Percentiles rank a stretch among this genome's conserved stretches.
These are phyloP conservation scores for Apiotrichum laibachii DNA, from an alignment of 1,284 basidiomycete species.

Conservation along the genomic window DNA sequence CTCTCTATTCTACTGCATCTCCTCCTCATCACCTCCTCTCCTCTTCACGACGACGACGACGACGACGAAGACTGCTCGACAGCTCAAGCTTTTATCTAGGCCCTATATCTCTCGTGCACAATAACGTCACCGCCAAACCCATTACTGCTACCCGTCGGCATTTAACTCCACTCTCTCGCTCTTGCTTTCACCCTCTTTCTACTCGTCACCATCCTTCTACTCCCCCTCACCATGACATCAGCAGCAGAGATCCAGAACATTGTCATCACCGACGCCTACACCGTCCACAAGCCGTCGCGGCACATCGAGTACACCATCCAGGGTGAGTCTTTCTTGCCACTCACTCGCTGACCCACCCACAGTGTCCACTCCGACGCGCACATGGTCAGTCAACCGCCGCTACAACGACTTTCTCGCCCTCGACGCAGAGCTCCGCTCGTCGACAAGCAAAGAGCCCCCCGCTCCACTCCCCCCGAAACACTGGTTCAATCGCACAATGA, in stretches of 20 bases:
- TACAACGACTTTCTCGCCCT: constrained; percentile 92
- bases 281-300: constrained; percentile 41
- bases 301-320: constrained; percentile 51
- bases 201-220: background rate
- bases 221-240: constrained; percentile 32
- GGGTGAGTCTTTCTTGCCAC: constrained; percentile 25
- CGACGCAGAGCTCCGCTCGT: constrained; percentile 72
- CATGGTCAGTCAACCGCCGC: constrained; percentile 88
- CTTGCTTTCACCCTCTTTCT: background rate
- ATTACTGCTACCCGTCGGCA: too few species aligned
- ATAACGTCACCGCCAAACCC: too few species aligned
- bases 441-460: constrained; percentile 69
- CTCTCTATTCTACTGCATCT: too few species aligned
- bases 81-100: too few species aligned
- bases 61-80: too few species aligned
- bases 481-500: constrained; percentile 55
- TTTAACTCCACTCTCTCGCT: too few species aligned
- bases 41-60: too few species aligned
- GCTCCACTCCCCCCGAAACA: constrained; percentile 73
- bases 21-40: too few species aligned
- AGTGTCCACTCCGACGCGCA: constrained; percentile 57
- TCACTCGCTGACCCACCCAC: constrained; percentile 6
- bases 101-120: too few species aligned
- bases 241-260: constrained; percentile 44
- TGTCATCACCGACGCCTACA: constrained; percentile 47